Evolutionary conservation across 208 protist genomes (phyloP), one percentile per base, ranked within the genome.

Genomic region (Angomonas desouzai): DNA sequence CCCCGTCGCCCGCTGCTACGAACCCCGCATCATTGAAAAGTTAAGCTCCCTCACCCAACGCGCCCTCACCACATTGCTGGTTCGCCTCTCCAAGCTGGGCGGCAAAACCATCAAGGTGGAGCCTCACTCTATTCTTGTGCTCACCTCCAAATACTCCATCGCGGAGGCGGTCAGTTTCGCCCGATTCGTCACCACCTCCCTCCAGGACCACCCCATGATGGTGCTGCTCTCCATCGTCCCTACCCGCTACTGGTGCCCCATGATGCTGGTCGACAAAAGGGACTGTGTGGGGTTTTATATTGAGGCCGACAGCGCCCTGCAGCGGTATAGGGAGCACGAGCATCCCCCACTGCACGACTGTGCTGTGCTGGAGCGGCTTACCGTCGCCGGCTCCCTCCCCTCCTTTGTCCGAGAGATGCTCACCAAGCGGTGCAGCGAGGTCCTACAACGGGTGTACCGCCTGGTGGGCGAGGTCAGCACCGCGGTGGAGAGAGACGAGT

Each of bases 141-240:
- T 89, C 33, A 96, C 91, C 9, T 57, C 78, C 22, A 96, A 96
- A 73, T 74, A 90, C 61, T 68, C 77, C 1, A 55, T 96, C 18
- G 75, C 85, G 29, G 91, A 96, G 30, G 83, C 85, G 10, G 71
- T 91, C 0, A 82, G 76, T 63, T 96, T 96, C 73, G 55, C 79
- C 20, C 71, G 70, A 49, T 93, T 89, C 55, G 70, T 96, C n/a
- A 76, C 81, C 27, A 77, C 64, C 32, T 90, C 85, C 25, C 56
- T 93, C 27, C 74, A 93, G 61, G 91, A 93, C 57, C 85, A 96
- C 66, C 87, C 91, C n/a, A 92, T 96, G 87, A 59, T 96, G 58
- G 66, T 84, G n/a, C 76, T 92, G 32, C 78, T 96, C 10, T 74
- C 87, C 0, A 72, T 94, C 20, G 80, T 85, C 48, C 81, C 87